Evolutionary conservation across 257 asterid genomes (phyloP).

Genomic region (Solanum chmielewskii): DNA sequence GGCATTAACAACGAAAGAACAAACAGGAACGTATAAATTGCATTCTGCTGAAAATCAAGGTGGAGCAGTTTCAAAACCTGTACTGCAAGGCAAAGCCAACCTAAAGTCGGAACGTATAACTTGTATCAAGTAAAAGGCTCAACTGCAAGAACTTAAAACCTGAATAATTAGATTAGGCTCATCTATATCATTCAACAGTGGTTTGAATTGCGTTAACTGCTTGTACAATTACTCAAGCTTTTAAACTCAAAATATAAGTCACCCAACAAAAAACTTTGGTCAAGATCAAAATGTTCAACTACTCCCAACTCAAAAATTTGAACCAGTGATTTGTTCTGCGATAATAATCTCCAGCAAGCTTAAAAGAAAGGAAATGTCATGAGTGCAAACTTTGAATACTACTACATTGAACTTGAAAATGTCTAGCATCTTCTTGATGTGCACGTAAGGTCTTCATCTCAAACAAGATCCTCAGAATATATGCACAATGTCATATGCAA

Average conservation of each 20-base stretch:
- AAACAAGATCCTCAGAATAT: slow-evolving; percentile 50
- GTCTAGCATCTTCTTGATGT: background rate
- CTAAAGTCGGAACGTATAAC: background rate
- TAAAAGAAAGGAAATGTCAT: background rate
- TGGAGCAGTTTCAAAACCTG: background rate
- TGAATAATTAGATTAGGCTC: background rate
- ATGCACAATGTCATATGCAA: slow-evolving; percentile 90
- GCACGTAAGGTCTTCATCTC: background rate
- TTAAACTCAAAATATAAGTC: background rate
- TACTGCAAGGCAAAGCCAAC: background rate
- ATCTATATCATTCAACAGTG: background rate
- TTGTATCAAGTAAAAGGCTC: background rate
- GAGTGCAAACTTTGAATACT: background rate
- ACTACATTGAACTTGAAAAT: background rate
- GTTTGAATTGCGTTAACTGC: background rate
- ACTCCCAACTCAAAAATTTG: background rate
- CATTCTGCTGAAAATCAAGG: background rate
- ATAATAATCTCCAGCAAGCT: background rate
- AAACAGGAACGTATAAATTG: background rate
- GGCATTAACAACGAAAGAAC: background rate
- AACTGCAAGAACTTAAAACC: background rate
- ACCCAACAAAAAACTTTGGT: background rate
- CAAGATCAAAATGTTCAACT: background rate
- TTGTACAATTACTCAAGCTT: background rate
- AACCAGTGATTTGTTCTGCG: background rate